Evolutionary conservation across 257 asterid genomes (phyloP), one percentile per base, ranked within the genome.

Genomic region (Salvia rosmarinus): DNA sequence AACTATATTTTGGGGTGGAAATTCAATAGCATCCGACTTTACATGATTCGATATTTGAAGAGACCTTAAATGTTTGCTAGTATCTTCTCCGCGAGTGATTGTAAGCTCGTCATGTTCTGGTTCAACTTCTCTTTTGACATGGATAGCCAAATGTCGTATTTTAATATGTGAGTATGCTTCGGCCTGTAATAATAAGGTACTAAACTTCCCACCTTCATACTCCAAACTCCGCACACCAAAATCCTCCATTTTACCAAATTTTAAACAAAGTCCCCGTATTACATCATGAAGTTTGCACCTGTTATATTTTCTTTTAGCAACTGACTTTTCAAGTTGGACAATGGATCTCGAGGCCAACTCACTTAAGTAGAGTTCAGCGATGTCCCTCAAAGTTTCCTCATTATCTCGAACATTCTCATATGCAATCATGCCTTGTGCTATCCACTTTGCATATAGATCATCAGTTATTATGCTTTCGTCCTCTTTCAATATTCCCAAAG

Each of bases 201-300:
- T 61, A 11, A 39, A 7, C 4, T 63, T 21, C 1, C 9, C 68
- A 40, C 54, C 30, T 63, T 19, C 14, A 23, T 17, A 21, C 2
- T 39, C 35, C 50, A 35, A 35, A 20, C 11, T 21, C 30, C 23
- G 23, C 20, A 64, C 9, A 49, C 56, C 28, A 64, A 44, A 43
- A 17, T 44, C n/a, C 11, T 64, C 57, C 13, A 14, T 47, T 16
- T 51, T 21, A 16, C 56, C 60, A 34, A 25, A 16, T 42, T 32
- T 16, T 8, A 73, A 17, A 42, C 78, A 73, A 11, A 64, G 58
- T 6, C 52, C 58, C 40, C 71, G 35, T 4, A 73, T 37, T 14
- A 37, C 71, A 25, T 73, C 77, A 6, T 73, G 77, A 64, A 73
- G 77, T 37, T 20, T 17, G 65, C 65, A 73, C 3, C 34, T 9